Base-by-base conservation (phyloP, 805 yeast genomes). In the Lachancea waltii region DNA sequence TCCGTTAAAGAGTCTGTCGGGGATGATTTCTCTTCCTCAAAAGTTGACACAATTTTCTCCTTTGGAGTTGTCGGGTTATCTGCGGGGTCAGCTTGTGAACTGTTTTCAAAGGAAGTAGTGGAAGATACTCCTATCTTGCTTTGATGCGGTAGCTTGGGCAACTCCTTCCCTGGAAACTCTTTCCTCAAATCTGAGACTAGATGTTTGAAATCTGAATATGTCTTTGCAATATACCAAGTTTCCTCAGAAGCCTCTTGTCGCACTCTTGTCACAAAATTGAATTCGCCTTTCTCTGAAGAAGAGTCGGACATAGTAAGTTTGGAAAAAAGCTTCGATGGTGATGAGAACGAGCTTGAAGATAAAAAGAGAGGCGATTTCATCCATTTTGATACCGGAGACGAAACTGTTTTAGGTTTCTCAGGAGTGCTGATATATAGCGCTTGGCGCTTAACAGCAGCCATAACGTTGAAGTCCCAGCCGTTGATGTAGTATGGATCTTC, bases 151-250 rank as follows among this genome's bases (percentile, higher is more conserved):
- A 83, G 52, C 8, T 58, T 63, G 3, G 81, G 77, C 15, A 83
- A 57, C 7, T 72, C 73, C 38, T 77, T 73, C 0, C 90, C 94
- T 0, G 96, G 95, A 48, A 75, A 83, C 32, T 61, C 63, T 27
- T 63, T 62, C 43, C 69, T 71, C 39, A 87, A 59, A n/a, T 55
- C 51, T 18, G 63, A 59, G 41, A 80, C 76, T 20, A 90, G 62
- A 6, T 61, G 63, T 42, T 68, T 71, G 57, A 90, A 90, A 13
- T 85, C 85, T 2, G 73, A 61, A 55, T 85, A 90, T 7, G 81
- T 62, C 40, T 86, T 68, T 0, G 77, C 68, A 0, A 82, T 73
- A 49, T 70, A 79, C 19, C 43, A 31, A 38, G 70, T 67, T 2
- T 54, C 52, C 1, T 60, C 62, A 1, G 56, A 53, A 1, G 59